Percentiles rank a stretch among this genome's conserved stretches.
Conservation (phyloP, 345 rosid species). For the Bretschneidera sinensis region DNA sequence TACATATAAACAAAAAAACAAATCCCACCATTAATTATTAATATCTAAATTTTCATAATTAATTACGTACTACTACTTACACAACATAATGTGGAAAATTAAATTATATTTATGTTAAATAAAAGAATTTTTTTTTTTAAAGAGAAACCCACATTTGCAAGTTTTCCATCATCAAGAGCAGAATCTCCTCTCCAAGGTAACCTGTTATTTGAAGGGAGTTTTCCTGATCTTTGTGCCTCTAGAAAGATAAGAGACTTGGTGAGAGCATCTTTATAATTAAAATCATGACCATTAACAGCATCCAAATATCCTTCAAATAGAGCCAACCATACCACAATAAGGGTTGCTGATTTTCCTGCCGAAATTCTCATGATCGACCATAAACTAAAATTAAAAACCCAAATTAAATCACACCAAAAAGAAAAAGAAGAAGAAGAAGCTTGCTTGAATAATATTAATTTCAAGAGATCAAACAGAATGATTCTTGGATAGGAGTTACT, state of each 20-base stretch:
- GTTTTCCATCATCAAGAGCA: constrained; percentile 74
- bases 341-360: neutral
- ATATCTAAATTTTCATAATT: too few relatives aligned
- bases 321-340: constrained; percentile 30
- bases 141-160: constrained; percentile 38
- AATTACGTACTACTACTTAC: too few relatives aligned
- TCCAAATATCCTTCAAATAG: constrained; percentile 34
- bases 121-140: neutral
- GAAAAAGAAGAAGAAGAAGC: too few relatives aligned
- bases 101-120: neutral
- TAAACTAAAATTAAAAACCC: too few relatives aligned
- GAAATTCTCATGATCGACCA: neutral
- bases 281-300: constrained; percentile 27
- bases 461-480: neutral
- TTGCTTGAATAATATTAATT: neutral
- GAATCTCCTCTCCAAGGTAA: constrained; percentile 89
- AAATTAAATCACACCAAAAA: too few relatives aligned
- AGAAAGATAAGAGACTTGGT: constrained; percentile 70
- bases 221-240: constrained; percentile 91
- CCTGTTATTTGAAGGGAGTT: constrained; percentile 61
- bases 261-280: constrained; percentile 68
- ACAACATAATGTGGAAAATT: neutral
- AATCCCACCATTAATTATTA: too few relatives aligned
- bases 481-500: neutral
- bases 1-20: neutral